These are phyloP conservation scores for Leccinellum luteum DNA, from an alignment of 768 basidiomycete species.

Conservation along the genomic window DNA sequence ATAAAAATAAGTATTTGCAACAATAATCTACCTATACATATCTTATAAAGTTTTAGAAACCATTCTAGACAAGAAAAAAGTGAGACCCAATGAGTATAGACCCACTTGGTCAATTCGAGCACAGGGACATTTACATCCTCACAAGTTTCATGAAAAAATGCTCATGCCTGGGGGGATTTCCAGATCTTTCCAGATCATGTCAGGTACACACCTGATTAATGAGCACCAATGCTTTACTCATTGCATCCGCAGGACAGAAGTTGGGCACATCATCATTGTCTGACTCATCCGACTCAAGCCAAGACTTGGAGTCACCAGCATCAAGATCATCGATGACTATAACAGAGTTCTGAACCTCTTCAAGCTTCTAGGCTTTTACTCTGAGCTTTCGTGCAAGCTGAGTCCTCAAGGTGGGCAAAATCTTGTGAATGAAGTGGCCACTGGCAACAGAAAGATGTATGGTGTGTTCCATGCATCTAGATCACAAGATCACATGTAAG, in stretches of 20 bases:
- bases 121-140: not conserved
- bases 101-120: not conserved
- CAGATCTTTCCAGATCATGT: not conserved
- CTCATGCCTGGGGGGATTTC: not conserved
- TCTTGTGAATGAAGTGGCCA: not conserved
- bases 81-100: not conserved
- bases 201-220: not conserved
- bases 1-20: too few species aligned
- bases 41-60: not conserved
- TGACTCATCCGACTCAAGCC: too few species aligned
- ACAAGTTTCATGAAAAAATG: not conserved
- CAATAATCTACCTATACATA: too few species aligned
- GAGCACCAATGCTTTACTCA: not conserved
- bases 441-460: not conserved
- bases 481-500: too few species aligned
- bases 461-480: slow-evolving; percentile 1
- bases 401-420: not conserved
- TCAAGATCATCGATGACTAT: too few species aligned
- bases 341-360: not conserved
- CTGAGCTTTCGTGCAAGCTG: not conserved
- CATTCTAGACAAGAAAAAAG: not conserved
- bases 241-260: not conserved
- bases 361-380: not conserved
- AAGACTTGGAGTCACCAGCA: not conserved
- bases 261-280: not conserved